These are phyloP conservation scores for Boletus rex-veris DNA, from an alignment of 768 basidiomycete species.

Conservation along the genomic window DNA sequence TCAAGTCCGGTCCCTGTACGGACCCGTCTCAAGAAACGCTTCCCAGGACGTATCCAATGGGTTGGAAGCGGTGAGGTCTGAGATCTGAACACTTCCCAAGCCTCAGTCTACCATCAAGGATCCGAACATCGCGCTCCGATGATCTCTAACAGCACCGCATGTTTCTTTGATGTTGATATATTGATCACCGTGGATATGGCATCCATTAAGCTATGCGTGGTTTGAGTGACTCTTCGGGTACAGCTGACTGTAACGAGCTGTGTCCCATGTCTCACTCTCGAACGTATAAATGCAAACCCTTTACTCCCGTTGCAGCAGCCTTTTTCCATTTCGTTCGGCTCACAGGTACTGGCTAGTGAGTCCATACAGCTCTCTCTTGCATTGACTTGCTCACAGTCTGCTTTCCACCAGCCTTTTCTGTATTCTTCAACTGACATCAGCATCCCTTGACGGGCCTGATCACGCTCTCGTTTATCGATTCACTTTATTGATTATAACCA, in stretches of 20 bases:
- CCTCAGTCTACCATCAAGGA: no score
- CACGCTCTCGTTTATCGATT: constrained; percentile 5
- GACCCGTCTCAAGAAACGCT: no score
- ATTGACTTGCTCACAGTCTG: neutral
- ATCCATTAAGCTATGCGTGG: neutral
- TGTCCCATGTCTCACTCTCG: neutral
- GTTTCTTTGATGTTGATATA: neutral
- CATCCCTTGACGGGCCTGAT: constrained; percentile 12
- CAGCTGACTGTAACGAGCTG: neutral
- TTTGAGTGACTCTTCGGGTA: neutral
- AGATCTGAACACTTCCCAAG: no score
- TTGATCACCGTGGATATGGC: neutral
- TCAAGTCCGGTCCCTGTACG: no score
- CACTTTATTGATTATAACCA: neutral
- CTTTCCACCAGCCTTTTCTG: constrained; percentile 10
- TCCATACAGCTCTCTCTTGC: neutral
- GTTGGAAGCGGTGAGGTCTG: no score
- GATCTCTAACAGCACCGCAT: neutral
- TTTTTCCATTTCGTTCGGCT: constrained; percentile 15
- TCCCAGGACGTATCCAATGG: no score
- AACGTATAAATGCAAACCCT: neutral
- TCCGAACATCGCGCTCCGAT: no score
- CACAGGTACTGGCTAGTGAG: constrained; percentile 23
- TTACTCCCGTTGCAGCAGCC: constrained; percentile 4
- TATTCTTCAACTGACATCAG: constrained; percentile 10